Evolutionary conservation across 2,329 filamentous ascomycete genomes (phyloP), one percentile per base, ranked within the genome.

Genomic region (Cytospora piceicola): DNA sequence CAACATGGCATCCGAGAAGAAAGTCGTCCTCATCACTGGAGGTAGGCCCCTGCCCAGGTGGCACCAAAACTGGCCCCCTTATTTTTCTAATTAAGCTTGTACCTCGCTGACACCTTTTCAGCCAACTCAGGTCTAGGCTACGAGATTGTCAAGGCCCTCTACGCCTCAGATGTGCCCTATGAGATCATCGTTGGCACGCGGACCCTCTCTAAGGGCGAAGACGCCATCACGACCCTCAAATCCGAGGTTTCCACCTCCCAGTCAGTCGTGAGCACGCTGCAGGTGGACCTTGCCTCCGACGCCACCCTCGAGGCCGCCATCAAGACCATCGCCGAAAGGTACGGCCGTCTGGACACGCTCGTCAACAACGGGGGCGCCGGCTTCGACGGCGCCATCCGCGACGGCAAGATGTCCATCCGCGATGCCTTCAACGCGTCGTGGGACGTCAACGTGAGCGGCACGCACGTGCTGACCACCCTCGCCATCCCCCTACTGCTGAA

Each of bases 61-160:
- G 8, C 15, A 15, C 15, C 11, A 24, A 29, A 29, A 6, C 14
- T 27, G 12, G 27, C 6, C 15, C 15, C 15, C 3, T 88, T 64
- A 12, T 39, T 17, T 20, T 17, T 8, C 20, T 30, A 12, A n/a
- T 9, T 24, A 15, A 3, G 1, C 11, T 17, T 17, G 14, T 32
- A 3, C 14, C 9, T 20, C 11, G 24, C 65, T 64, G 17, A 64
- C 24, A n/a, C 8, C 88, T 85, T 2, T 17, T 85, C 86, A 55
- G 86, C 79, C 66, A 89, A 87, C 69, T 87, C 83, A 0, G 87
- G 87, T 17, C 80, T 90, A 20, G 88, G 88, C 5, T 82, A 82
- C 52, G 82, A 89, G 69, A 80, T 78, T 9, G 80, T 88, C 60
- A 86, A 83, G 67, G 81, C 84, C 0, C 75, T 90, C 0, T 76